Conservation (phyloP, 2,329 filamentous ascomycete genomes). For the Aspergillus aculeatus region DNA sequence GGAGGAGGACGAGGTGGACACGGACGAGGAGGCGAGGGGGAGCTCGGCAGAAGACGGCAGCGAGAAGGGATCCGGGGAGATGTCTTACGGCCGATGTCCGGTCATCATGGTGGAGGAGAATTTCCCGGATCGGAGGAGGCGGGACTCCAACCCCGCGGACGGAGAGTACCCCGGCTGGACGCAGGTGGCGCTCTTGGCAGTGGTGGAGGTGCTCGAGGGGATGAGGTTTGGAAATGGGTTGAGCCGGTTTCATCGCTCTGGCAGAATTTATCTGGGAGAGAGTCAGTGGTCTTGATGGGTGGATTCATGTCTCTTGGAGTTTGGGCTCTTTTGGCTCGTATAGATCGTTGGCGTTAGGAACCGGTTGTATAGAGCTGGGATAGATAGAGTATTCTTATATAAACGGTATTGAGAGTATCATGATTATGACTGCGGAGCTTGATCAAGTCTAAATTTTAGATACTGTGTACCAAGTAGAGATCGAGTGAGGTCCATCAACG, state of each 20-base stretch:
- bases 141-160: slow-evolving; percentile 12
- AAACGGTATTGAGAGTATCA: background rate
- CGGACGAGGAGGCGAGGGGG: background rate
- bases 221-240: slow-evolving; percentile 24
- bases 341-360: background rate
- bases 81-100: slow-evolving; percentile 18
- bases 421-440: too few relatives aligned
- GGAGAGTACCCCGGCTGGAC: slow-evolving; percentile 27
- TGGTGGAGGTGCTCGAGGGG: slow-evolving; percentile 30
- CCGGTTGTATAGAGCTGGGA: background rate
- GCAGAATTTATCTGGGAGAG: slow-evolving; percentile 24
- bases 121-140: slow-evolving; percentile 25
- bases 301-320: background rate
- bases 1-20: too few relatives aligned
- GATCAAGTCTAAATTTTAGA: too few relatives aligned
- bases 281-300: slow-evolving; percentile 21
- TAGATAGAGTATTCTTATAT: background rate
- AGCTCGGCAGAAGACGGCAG: slow-evolving; percentile 4
- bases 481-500: too few relatives aligned
- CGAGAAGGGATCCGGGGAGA: slow-evolving; percentile 11
- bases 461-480: too few relatives aligned
- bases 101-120: slow-evolving; percentile 33
- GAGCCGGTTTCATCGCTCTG: slow-evolving; percentile 25
- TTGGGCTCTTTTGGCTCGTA: background rate
- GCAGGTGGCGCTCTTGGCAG: slow-evolving; percentile 23